Evolutionary conservation across 225 moss, liverwort and hornwort genomes (phyloP), one percentile per base, ranked within the genome.

Genomic region (Marchantia paleacea): DNA sequence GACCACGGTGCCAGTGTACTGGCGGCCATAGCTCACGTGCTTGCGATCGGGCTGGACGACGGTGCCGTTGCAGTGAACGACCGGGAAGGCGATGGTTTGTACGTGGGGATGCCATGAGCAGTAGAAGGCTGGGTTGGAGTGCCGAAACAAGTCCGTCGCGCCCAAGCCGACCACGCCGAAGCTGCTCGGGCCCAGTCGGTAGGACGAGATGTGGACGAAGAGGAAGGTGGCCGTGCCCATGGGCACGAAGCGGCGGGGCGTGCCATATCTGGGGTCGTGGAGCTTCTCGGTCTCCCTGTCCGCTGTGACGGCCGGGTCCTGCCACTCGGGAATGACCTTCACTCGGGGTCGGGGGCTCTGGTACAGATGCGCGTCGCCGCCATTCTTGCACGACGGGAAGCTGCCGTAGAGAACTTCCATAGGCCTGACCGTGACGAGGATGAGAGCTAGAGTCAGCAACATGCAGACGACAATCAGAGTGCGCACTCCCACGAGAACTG

Each of bases 121-220:
- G 12, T 55, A 47, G 72, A 87, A 87, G 1, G 61, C 78, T 24
- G 85, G 79, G 52, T 85, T 61, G 29, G 78, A 73, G 49, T 79
- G 76, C 52, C 31, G 47, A 30, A 78, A 52, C 3, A 82, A 68
- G 29, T 82, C 75, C 71, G 76, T 82, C 75, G 85, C 82, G 12
- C 73, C 79, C 28, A 85, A 49, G 26, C 85, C 85, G 20, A 82
- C 20, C 10, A 82, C 30, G 15, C 75, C 61, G 54, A 82, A 85
- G 10, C 69, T 79, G 24, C 22, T 57, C 26, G 55, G 75, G 10
- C 85, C 85, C 18, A 69, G 63, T 48, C 87, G 63, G 79, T 87
- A 81, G 8, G 81, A 66, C 52, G 81, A 78, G 55, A 84, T 74
- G 19, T 87, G 78, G 11, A 84, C 84, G 64, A 87, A 87, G 19